phyloP scores from a whole-genome alignment of 441 rosid genomes.

The Gossypium lobatum region DNA sequence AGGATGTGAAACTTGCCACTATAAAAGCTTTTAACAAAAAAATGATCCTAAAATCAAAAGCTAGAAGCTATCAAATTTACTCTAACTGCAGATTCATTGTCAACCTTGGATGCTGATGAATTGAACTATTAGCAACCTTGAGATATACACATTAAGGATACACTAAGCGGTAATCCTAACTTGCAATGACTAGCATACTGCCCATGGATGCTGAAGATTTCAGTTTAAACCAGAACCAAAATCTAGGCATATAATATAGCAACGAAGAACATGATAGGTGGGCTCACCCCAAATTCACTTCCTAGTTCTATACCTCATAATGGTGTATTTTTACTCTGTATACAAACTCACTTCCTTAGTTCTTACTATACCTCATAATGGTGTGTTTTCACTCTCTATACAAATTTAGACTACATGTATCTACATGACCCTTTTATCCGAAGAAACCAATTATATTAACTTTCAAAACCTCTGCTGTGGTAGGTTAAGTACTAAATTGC shows the following conservation, averaged over 20 bases:
- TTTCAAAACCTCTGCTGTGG: background rate
- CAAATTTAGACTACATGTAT: background rate
- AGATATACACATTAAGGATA: background rate
- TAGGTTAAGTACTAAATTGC: constrained; percentile 1
- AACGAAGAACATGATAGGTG: background rate
- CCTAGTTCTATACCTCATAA: background rate
- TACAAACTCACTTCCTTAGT: background rate
- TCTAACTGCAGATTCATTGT: background rate
- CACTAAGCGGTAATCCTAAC: background rate
- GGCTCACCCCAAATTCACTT: background rate
- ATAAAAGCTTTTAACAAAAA: background rate
- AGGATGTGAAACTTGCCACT: background rate
- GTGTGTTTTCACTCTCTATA: background rate
- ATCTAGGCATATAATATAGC: background rate
- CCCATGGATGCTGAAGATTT: background rate
- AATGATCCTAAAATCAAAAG: background rate
- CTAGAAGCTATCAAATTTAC: background rate
- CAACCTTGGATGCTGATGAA: background rate
- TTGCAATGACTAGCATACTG: background rate
- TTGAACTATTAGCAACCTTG: background rate
- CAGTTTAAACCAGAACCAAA: background rate
- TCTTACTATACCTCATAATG: no score
- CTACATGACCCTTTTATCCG: background rate
- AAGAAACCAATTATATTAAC: background rate
- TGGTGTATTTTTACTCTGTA: background rate